Percentiles rank a stretch among this genome's conserved stretches.
Conservation (phyloP, 176 grass and related monocot species). For the Oryza longistaminata region DNA sequence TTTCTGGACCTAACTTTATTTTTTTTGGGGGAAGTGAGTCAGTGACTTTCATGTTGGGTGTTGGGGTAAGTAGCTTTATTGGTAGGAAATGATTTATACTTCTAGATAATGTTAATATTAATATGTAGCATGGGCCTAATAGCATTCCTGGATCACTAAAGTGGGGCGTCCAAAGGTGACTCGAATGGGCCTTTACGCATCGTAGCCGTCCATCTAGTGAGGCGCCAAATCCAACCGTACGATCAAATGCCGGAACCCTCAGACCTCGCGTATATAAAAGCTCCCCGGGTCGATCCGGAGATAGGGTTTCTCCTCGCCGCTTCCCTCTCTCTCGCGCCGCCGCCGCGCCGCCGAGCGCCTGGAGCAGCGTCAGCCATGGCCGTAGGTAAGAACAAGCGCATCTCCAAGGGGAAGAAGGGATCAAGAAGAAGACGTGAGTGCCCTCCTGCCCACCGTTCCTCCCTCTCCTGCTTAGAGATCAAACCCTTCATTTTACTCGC, state of each 20-base stretch:
- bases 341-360: not conserved
- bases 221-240: not conserved
- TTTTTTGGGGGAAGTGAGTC: too few relatives aligned
- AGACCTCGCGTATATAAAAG: not conserved
- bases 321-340: not conserved
- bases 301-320: slow-evolving; percentile 18
- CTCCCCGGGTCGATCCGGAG: not conserved
- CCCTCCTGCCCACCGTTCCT: not conserved
- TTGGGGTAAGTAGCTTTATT: too few relatives aligned
- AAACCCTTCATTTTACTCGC: not conserved
- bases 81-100: too few relatives aligned
- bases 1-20: too few relatives aligned
- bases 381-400: slow-evolving; percentile 91
- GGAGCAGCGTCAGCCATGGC: slow-evolving; percentile 36
- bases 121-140: too few relatives aligned
- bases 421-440: slow-evolving; percentile 85
- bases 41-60: too few relatives aligned
- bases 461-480: not conserved
- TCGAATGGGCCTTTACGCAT: not conserved
- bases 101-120: too few relatives aligned
- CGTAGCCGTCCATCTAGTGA: slow-evolving; percentile 14
- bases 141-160: not conserved
- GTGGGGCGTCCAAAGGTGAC: not conserved
- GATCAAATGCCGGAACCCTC: slow-evolving; percentile 24
- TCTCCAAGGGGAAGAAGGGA: slow-evolving; percentile 90